Evolutionary conservation across 2,329 filamentous ascomycete genomes (phyloP).

Genomic region (Nigrospora sphaerica): DNA sequence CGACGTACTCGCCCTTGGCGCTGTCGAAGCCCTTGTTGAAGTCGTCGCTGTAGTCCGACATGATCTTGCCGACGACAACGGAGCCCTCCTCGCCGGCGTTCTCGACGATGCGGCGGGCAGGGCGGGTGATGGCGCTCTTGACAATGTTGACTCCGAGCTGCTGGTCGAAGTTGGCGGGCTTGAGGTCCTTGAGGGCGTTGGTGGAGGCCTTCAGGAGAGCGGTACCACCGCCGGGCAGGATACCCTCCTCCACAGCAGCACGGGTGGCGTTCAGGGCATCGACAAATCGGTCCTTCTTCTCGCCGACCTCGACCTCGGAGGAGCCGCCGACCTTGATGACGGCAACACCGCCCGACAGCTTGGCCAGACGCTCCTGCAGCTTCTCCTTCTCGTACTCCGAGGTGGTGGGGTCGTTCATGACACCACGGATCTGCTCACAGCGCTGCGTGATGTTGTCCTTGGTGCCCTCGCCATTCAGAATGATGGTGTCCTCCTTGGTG

Average conservation of each 20-base stretch:
- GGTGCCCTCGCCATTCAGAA: constrained; percentile 92
- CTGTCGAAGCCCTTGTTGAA: constrained; percentile 99
- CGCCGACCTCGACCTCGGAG: constrained; percentile 96
- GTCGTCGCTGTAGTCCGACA: constrained; percentile 81
- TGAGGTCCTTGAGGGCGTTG: constrained; percentile 77
- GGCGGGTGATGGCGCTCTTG: constrained; percentile 95
- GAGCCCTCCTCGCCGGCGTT: constrained; percentile 95
- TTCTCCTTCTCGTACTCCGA: constrained; percentile 99
- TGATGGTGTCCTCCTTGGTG: constrained; percentile 99
- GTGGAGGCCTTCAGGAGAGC: constrained; percentile 94
- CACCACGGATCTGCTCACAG: constrained; percentile 97
- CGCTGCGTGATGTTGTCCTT: constrained; percentile 92
- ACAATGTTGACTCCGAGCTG: constrained; percentile 96
- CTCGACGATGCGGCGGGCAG: constrained; percentile 92
- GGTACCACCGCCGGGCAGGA: constrained; percentile 96
- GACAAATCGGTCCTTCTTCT: constrained; percentile 99
- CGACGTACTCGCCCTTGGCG: constrained; percentile 93
- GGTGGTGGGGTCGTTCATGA: constrained; percentile 87
- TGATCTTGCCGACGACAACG: constrained; percentile 95
- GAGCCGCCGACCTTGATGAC: constrained; percentile 98
- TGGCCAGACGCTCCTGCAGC: constrained; percentile 98
- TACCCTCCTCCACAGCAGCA: constrained; percentile 97
- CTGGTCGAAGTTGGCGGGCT: constrained; percentile 96
- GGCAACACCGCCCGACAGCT: constrained; percentile 97
- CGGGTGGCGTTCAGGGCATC: constrained; percentile 97